Base-by-base conservation (phyloP, 768 basidiomycete species). In the Kwoniella sp. region DNA sequence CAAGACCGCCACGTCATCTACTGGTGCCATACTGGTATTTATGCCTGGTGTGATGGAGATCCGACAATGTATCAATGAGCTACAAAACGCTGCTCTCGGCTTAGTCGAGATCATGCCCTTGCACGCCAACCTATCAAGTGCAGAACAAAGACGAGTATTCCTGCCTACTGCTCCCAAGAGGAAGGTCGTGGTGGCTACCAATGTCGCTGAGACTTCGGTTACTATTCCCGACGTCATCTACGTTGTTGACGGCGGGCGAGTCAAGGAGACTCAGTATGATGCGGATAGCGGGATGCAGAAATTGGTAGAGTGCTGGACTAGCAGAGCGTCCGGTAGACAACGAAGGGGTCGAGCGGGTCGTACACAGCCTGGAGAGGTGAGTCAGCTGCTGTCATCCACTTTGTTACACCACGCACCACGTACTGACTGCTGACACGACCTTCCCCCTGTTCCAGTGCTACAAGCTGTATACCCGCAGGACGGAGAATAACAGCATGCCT, bases 21-120 rank as follows among this genome's bases (percentile, higher is more conserved):
- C 76, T 9, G 89, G 87, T 1, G 92, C 88, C 5, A 86, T 96
- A 49, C 83, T 97, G 24, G 85, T 96, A 48, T 97, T 97, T 80
- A 82, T 93, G 58, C 87, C 91, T n/a, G 93, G 93, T 77, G 88
- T 92, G 1, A 89, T 89, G 79, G 90, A 92, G 73, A 92, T 92
- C 67, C 85, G 86, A 21, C 86, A 88, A 64, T 90, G 89, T 70
- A 86, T 91, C 21, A 85, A 88, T 13, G 82, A 84, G 3, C 80
- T 92, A 59, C 64, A 68, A 12, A 44, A 61, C 8, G 54, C 77
- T 40, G 58, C 69, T 4, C 67, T 76, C 2, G 77, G 71, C 7
- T 57, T 54, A 15, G 78, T 72, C 27, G 77, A 78, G 54, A 78
- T 81, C 53, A 83, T 92, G 25, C 90, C 93, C 0, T 84, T 97